Evolutionary conservation across 352 stramenopile species (phyloP).

Genomic region (Peronospora farinosa): DNA sequence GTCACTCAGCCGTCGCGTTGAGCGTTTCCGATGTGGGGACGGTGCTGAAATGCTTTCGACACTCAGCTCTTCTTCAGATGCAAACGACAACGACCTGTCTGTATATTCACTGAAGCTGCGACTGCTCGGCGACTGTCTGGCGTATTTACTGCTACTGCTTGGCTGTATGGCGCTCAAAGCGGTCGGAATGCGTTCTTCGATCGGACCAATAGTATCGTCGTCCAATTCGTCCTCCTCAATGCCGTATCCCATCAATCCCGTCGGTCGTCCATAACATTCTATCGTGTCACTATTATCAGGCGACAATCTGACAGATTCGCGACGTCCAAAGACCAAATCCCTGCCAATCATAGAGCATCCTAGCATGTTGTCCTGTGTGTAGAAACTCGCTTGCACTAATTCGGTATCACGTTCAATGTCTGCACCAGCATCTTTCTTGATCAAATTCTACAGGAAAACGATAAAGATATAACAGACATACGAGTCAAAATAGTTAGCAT

Average conservation of each 20-base stretch:
- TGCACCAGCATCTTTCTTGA: slow-evolving; percentile 33
- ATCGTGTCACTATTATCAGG: slow-evolving; percentile 7
- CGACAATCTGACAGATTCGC: slow-evolving; percentile 19
- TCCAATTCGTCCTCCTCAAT: slow-evolving; percentile 34
- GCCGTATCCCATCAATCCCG: slow-evolving; percentile 29
- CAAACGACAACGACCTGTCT: slow-evolving; percentile 60
- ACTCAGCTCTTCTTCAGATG: slow-evolving; percentile 45
- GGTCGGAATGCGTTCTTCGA: slow-evolving; percentile 22
- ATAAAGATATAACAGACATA: slow-evolving; percentile 14
- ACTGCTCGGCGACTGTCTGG: slow-evolving; percentile 30
- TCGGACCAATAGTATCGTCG: slow-evolving; percentile 24
- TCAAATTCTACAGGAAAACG: slow-evolving; percentile 29
- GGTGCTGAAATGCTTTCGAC: slow-evolving; percentile 29
- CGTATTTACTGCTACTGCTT: slow-evolving; percentile 17
- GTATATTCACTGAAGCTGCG: slow-evolving; percentile 54
- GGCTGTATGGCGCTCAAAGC: slow-evolving; percentile 14
- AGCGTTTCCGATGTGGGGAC: slow-evolving; percentile 23
- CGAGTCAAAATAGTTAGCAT: neutral
- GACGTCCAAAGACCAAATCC: slow-evolving; percentile 43
- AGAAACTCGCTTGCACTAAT: slow-evolving; percentile 37
- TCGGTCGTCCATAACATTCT: slow-evolving; percentile 26
- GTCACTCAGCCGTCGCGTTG: slow-evolving; percentile 36
- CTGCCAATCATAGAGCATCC: slow-evolving; percentile 33
- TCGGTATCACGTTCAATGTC: slow-evolving; percentile 30
- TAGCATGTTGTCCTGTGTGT: slow-evolving; percentile 35